Evolutionary conservation across 2,329 filamentous ascomycete species (phyloP).

Genomic region (Colletotrichum sp.): DNA sequence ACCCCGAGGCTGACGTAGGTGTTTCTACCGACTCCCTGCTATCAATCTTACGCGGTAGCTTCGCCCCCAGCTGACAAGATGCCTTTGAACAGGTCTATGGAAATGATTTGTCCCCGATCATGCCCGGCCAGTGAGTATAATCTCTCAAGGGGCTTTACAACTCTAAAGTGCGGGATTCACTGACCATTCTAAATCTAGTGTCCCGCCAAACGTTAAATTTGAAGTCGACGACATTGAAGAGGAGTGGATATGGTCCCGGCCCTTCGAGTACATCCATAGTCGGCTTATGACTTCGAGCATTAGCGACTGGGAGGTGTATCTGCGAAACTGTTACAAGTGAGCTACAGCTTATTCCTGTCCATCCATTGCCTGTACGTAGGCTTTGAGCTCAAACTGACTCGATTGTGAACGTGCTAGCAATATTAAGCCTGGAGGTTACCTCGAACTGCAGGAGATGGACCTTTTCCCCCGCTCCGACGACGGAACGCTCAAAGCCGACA

Average conservation of each 20-base stretch:
- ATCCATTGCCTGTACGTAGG: background rate
- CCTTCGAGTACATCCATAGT: background rate
- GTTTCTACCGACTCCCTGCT: background rate
- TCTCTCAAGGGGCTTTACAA: background rate
- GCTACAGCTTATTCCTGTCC: background rate
- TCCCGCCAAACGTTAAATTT: background rate
- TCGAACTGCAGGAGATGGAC: background rate
- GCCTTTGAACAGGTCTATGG: background rate
- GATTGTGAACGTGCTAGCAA: background rate
- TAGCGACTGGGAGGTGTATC: background rate
- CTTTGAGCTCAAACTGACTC: background rate
- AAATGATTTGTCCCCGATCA: background rate
- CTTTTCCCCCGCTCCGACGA: background rate
- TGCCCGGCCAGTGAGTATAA: background rate
- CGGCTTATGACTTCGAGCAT: background rate
- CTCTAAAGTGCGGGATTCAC: background rate
- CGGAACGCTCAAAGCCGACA: background rate
- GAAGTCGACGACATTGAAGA: background rate
- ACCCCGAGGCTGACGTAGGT: background rate
- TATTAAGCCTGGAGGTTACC: background rate
- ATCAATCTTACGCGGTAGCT: background rate
- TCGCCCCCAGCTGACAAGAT: background rate
- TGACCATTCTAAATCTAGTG: background rate
- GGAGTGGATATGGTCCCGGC: background rate
- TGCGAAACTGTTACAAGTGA: background rate